Evolutionary conservation across 2,329 filamentous ascomycete species (phyloP), one percentile per base, ranked within the genome.

Genomic region (Bipolaris bicolor): DNA sequence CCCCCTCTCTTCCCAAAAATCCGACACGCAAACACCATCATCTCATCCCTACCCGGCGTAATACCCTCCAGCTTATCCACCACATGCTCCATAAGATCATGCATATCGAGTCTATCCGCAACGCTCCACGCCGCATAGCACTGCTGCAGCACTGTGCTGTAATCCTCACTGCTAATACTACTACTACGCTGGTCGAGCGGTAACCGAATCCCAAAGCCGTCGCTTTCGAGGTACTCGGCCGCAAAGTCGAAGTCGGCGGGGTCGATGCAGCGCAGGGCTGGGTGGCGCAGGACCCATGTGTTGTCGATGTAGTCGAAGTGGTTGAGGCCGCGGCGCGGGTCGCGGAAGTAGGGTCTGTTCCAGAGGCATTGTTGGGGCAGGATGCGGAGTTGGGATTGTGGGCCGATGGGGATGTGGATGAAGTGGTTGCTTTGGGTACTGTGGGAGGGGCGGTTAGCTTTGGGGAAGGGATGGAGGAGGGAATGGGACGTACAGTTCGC

Each of bases 81-180:
- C 6, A 74, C 63, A 18, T 65, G 61, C 0, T 72, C 66, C 2
- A 73, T 53, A 3, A 76, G 47, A 22, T 76, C 70, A 1, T 59
- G 50, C 63, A 73, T 67, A 5, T 54, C 58, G 0, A 75, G 52
- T 1, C 48, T 50, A 11, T 68, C 60, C 0, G 63, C 72, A 1
- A 63, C 50, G 0, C 48, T 39, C 71, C 72, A 75, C 1, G 71
- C 67, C 0, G 59, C 50, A 0, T 59, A 52, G 33, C 69, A 72
- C 22, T 72, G 58, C 0, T 52, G 56, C 13, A 73, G 58, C 0
- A 58, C 55, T 5, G 59, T 56, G 0, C 48, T 41, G 5, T 71
- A 39, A 0, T 67, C 58, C 3, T 64, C 58, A 5, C 46, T 29
- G 9, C 20, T 20, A 20, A 45, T 29, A 29, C 26, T 29, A 29